Evolutionary conservation across 2,329 filamentous ascomycete species (phyloP).

Genomic region (Aspergillus sp.): DNA sequence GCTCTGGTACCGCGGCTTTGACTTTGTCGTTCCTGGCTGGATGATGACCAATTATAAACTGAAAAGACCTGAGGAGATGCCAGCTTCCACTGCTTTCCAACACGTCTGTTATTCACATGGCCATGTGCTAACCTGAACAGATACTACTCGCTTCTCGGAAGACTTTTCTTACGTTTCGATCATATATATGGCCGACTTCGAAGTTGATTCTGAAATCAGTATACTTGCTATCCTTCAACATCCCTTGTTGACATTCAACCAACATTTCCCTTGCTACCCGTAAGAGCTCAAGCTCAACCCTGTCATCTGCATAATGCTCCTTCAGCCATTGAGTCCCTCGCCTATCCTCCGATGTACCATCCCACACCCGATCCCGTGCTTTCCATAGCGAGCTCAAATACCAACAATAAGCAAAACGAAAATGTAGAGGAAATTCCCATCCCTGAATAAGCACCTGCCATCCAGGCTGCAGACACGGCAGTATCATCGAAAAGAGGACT

Average conservation of each 20-base stretch:
- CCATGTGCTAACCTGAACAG: background rate
- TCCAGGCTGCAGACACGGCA: conserved; percentile 1
- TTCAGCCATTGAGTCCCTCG: too few species aligned
- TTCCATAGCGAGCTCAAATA: conserved; percentile 1
- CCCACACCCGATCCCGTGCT: background rate
- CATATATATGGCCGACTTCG: background rate
- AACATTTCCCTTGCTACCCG: too few species aligned
- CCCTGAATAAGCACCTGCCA: conserved; percentile 2
- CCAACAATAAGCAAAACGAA: conserved; percentile 3
- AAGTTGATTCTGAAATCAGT: too few species aligned
- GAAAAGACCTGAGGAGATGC: conserved; percentile 40
- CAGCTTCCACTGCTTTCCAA: background rate
- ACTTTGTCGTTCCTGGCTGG: conserved; percentile 16
- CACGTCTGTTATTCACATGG: background rate
- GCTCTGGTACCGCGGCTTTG: conserved; percentile 21
- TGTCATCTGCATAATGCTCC: too few species aligned
- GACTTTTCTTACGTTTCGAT: background rate
- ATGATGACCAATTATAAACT: conserved; percentile 35
- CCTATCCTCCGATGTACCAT: background rate
- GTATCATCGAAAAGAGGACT: conserved; percentile 2
- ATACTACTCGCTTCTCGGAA: background rate
- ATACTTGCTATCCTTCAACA: too few species aligned
- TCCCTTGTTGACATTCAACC: too few species aligned
- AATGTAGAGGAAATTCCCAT: conserved; percentile 6
- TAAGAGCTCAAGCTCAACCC: too few species aligned